Percentiles rank a stretch among this genome's conserved stretches.
Evolutionary conservation across 2,329 filamentous ascomycete species (phyloP).

Genomic region (Anisogramma anomala): DNA sequence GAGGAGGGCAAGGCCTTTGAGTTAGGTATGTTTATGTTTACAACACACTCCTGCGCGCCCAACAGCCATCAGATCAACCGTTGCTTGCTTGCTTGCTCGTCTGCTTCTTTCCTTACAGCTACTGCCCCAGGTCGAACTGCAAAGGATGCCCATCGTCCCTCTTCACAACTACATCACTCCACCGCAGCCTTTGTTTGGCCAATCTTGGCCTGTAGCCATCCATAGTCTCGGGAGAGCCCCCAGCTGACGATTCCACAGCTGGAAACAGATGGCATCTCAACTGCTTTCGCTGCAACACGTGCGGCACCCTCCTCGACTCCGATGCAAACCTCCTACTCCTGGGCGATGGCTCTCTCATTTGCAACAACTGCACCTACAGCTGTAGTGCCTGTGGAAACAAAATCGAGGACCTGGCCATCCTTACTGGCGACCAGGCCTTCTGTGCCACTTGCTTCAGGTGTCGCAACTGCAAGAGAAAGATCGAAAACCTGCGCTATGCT

Average conservation of each 20-base stretch:
- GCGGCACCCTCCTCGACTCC: constrained; percentile 89
- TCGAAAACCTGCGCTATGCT: constrained; percentile 95
- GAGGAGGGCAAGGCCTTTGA: constrained; percentile 99
- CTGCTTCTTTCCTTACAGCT: neutral
- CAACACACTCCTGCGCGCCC: no score
- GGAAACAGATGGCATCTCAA: constrained; percentile 97
- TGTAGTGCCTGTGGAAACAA: constrained; percentile 95
- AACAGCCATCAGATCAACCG: no score
- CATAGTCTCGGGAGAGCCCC: constrained; percentile 12
- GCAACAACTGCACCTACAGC: constrained; percentile 98
- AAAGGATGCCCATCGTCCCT: neutral
- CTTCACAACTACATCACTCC: neutral
- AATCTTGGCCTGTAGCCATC: no score
- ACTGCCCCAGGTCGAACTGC: constrained; percentile 1
- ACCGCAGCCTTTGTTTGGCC: neutral
- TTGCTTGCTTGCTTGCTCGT: constrained; percentile 1
- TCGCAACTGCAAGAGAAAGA: constrained; percentile 96
- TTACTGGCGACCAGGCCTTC: constrained; percentile 96
- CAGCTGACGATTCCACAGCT: constrained; percentile 39
- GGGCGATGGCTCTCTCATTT: constrained; percentile 94
- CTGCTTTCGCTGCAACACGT: constrained; percentile 96
- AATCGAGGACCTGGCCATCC: constrained; percentile 93
- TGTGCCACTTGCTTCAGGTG: constrained; percentile 96
- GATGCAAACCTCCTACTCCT: constrained; percentile 95
- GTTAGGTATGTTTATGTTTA: constrained; percentile 75